Evolutionary conservation across 2,329 filamentous ascomycete genomes (phyloP).

Genomic region (Dactylellina sp.): DNA sequence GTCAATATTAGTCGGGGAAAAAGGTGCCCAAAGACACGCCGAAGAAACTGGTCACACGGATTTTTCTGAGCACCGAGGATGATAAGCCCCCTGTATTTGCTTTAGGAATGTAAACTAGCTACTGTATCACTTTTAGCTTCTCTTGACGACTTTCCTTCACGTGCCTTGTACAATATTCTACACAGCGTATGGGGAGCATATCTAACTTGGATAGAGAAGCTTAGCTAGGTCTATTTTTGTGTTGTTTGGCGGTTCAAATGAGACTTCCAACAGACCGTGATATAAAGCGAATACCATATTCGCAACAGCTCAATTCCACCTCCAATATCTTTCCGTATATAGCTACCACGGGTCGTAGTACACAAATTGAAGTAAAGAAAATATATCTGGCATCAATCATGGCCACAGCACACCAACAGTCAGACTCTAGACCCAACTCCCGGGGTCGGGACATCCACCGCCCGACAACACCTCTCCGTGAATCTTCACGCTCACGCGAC

Average conservation of each 20-base stretch:
- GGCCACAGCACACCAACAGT: constrained; percentile 28
- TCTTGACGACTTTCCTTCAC: too few relatives aligned
- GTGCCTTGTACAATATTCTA: too few relatives aligned
- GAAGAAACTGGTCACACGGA: constrained; percentile 71
- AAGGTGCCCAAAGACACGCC: constrained; percentile 73
- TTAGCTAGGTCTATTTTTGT: constrained; percentile 7
- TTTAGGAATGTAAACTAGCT: not conserved
- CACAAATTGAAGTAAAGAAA: not conserved
- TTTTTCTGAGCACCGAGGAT: constrained; percentile 63
- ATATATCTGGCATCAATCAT: not conserved
- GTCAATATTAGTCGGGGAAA: constrained; percentile 76
- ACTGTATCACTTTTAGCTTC: too few relatives aligned
- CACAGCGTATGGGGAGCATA: too few relatives aligned
- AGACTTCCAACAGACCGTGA: constrained; percentile 24
- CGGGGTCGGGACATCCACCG: constrained; percentile 64
- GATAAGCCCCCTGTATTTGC: not conserved
- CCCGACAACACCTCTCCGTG: constrained; percentile 90
- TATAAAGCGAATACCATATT: constrained; percentile 1
- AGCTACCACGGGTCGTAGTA: too few relatives aligned
- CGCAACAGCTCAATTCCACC: too few relatives aligned
- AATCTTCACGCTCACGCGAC: constrained; percentile 88
- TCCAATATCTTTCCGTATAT: too few relatives aligned
- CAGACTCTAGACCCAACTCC: constrained; percentile 40
- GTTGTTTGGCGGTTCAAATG: constrained; percentile 26
- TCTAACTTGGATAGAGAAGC: too few relatives aligned